A percentile compares a stretch with the other conserved stretches of the same genome.
Evolutionary conservation across 495 filamentous ascomycete genomes (phyloP).

Genomic region (Sordaria brevicollis): DNA sequence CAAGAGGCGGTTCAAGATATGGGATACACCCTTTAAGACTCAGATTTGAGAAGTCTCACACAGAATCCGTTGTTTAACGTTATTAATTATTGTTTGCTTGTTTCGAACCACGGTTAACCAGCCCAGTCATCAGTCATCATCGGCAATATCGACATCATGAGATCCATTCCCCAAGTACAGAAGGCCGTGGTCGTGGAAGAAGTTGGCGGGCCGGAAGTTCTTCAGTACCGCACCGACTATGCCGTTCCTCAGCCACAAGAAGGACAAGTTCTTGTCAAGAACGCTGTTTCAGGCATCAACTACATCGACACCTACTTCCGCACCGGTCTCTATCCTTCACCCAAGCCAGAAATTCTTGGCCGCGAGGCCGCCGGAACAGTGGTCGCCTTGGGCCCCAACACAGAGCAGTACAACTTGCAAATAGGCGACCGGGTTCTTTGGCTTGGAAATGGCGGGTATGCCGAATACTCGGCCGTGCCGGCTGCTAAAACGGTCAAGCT

Average conservation of each 20-base stretch:
- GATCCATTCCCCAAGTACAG: neutral
- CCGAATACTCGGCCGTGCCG: neutral
- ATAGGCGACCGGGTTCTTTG: conserved; percentile 5
- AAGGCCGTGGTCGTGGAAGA: too few relatives aligned
- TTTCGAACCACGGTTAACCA: too few relatives aligned
- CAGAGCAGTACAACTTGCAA: neutral
- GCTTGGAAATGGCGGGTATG: neutral
- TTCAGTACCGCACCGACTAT: neutral
- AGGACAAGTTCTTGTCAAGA: conserved; percentile 71
- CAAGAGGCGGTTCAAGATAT: too few relatives aligned
- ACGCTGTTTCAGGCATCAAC: conserved; percentile 72
- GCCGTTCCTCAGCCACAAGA: conserved; percentile 58
- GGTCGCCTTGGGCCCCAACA: neutral
- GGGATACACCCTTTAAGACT: too few relatives aligned
- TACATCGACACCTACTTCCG: conserved; percentile 87
- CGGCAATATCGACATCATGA: neutral
- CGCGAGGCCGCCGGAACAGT: conserved; percentile 49
- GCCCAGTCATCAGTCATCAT: too few relatives aligned
- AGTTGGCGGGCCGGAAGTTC: neutral
- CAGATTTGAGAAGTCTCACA: too few relatives aligned
- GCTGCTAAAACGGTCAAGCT: conserved; percentile 50
- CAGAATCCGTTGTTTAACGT: too few relatives aligned
- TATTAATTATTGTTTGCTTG: too few relatives aligned
- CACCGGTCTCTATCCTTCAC: conserved; percentile 62
- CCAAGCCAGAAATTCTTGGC: conserved; percentile 63